Conservation (phyloP, 2,329 filamentous ascomycete genomes). For the Penicillium italicum region DNA sequence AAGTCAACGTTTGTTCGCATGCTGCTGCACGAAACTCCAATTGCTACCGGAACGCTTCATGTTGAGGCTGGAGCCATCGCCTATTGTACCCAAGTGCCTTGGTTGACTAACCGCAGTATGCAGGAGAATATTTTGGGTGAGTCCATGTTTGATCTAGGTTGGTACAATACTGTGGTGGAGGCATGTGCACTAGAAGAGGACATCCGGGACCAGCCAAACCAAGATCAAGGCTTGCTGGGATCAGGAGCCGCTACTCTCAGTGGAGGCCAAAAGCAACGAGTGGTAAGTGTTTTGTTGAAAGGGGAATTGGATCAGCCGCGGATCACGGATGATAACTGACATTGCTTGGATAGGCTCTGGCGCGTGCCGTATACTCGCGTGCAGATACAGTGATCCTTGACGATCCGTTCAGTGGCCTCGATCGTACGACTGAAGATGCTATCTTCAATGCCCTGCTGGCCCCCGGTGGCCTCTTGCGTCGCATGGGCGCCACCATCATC, state of each 20-base stretch:
- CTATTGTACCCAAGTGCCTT: background rate
- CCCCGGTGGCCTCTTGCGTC: background rate
- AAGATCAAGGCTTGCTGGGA: background rate
- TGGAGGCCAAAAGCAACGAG: conserved; percentile 3
- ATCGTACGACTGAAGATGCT: background rate
- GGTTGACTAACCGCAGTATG: background rate
- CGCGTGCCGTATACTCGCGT: background rate
- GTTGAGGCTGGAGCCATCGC: background rate
- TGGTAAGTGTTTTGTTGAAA: background rate
- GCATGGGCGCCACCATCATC: background rate
- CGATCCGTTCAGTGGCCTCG: background rate
- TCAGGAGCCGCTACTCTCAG: background rate
- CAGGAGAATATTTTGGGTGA: background rate
- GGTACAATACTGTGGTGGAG: background rate
- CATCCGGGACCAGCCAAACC: background rate
- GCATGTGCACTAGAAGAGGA: background rate
- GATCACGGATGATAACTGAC: background rate
- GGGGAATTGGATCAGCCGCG: background rate
- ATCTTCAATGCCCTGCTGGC: background rate
- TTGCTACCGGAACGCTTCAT: background rate
- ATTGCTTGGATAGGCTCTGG: background rate
- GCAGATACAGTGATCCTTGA: background rate
- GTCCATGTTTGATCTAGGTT: background rate
- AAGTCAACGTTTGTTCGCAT: background rate
- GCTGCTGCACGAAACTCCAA: background rate